Conservation (phyloP, 805 yeast species). For the Pichia gijzeniarum region DNA sequence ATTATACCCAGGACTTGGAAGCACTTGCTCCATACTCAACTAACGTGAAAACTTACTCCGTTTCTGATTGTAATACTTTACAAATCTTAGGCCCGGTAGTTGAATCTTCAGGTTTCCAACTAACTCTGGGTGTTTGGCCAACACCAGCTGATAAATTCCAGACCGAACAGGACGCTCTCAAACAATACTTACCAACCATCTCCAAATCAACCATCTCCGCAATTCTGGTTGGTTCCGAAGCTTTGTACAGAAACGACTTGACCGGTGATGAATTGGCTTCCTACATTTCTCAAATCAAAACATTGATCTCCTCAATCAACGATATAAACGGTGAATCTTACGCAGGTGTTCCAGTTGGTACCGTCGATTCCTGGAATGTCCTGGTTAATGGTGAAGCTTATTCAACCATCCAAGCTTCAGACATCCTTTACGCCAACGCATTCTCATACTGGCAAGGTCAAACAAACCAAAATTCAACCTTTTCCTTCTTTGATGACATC, state of each 20-base stretch:
- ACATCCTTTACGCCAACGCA: slow-evolving; percentile 86
- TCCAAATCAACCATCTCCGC: slow-evolving; percentile 65
- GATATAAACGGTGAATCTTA: slow-evolving; percentile 82
- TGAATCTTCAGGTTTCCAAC: slow-evolving; percentile 65
- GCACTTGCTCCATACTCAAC: slow-evolving; percentile 51
- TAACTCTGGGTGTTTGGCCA: slow-evolving; percentile 92
- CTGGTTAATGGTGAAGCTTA: slow-evolving; percentile 70
- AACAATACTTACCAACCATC: slow-evolving; percentile 62
- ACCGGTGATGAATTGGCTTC: slow-evolving; percentile 68
- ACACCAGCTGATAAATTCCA: slow-evolving; percentile 71
- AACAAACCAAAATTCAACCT: slow-evolving; percentile 71
- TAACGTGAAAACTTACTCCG: slow-evolving; percentile 80
- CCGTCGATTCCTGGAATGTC: slow-evolving; percentile 94
- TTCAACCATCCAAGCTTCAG: slow-evolving; percentile 74
- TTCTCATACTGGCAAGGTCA: slow-evolving; percentile 99
- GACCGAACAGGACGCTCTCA: slow-evolving; percentile 69
- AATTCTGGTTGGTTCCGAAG: slow-evolving; percentile 91
- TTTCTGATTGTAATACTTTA: slow-evolving; percentile 89
- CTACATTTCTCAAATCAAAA: slow-evolving; percentile 57
- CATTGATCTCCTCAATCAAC: slow-evolving; percentile 49
- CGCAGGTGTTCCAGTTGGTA: slow-evolving; percentile 70
- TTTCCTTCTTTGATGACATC: slow-evolving; percentile 92
- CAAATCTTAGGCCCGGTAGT: slow-evolving; percentile 82
- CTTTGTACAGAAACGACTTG: slow-evolving; percentile 84
- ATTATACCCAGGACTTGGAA: slow-evolving; percentile 64